A percentile compares a stretch with the other conserved stretches of the same genome.
These are phyloP conservation scores for Suhomyces maxii DNA, from an alignment of 1,139 yeast species.

Conservation along the genomic window DNA sequence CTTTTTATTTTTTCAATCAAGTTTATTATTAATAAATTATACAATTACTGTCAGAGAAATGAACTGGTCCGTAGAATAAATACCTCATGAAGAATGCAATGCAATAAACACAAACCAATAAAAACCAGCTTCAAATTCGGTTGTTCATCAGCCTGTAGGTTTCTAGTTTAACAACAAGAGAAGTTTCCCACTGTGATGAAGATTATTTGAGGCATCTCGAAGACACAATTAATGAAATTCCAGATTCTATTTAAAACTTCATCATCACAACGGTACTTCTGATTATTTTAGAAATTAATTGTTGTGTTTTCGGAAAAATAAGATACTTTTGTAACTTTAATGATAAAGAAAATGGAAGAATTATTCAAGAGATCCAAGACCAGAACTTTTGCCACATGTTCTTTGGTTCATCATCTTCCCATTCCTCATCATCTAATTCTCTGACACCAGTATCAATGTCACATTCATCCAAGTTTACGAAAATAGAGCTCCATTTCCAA, in stretches of 20 bases:
- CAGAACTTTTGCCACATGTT: conserved; percentile 58
- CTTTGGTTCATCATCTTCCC: conserved; percentile 46
- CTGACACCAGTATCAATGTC: conserved; percentile 64
- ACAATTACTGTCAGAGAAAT: neutral
- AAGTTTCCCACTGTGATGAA: no score
- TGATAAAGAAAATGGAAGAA: neutral
- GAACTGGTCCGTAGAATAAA: neutral
- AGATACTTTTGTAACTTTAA: no score
- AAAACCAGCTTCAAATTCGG: no score
- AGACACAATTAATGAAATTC: neutral
- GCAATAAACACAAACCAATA: neutral
- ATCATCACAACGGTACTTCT: no score
- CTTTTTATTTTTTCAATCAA: neutral
- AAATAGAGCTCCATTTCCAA: conserved; percentile 31
- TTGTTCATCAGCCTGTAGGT: no score
- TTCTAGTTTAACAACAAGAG: no score
- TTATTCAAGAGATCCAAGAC: conserved; percentile 23
- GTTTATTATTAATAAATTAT: neutral
- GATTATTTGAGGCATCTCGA: no score
- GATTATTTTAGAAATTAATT: no score
- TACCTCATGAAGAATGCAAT: neutral
- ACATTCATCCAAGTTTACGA: conserved; percentile 52
- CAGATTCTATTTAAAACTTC: no score
- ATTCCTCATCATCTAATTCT: conserved; percentile 55
- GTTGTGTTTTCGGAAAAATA: no score